phyloP scores from a whole-genome alignment of 2,329 filamentous ascomycete species.

The Neonectria faginata region DNA sequence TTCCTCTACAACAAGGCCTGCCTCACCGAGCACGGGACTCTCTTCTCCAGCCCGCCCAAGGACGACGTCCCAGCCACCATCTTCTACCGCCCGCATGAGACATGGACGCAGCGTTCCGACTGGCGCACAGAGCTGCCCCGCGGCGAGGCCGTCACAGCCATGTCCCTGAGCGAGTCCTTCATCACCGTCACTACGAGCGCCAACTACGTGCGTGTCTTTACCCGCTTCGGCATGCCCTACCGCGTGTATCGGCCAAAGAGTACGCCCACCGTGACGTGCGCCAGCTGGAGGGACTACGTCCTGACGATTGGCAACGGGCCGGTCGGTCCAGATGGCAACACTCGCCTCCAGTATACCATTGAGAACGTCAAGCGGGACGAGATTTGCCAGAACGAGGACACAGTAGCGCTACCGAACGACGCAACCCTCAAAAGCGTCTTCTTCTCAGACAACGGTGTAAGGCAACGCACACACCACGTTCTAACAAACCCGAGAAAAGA shows the following conservation, averaged over 20 bases:
- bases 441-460: constrained; percentile 89
- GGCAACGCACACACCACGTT: constrained; percentile 47
- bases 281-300: constrained; percentile 96
- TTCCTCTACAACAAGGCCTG: constrained; percentile 97
- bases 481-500: background rate
- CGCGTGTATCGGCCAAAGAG: constrained; percentile 93
- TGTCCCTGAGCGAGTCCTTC: constrained; percentile 92
- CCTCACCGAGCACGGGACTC: constrained; percentile 83
- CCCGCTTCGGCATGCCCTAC: constrained; percentile 89
- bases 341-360: constrained; percentile 88
- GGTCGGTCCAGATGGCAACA: constrained; percentile 79
- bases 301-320: constrained; percentile 95
- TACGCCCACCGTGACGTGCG: constrained; percentile 89
- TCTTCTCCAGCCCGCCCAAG: constrained; percentile 84
- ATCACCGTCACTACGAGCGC: constrained; percentile 88
- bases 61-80: constrained; percentile 78
- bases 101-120: constrained; percentile 90
- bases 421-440: constrained; percentile 84
- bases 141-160: constrained; percentile 87
- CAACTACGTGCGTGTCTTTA: constrained; percentile 93
- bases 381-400: constrained; percentile 93
- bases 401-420: constrained; percentile 83
- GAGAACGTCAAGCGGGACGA: constrained; percentile 95
- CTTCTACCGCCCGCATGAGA: constrained; percentile 98
- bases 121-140: constrained; percentile 90